Percentiles rank a stretch among this genome's conserved stretches.
phyloP scores from a whole-genome alignment of 2,329 filamentous ascomycete genomes.

The Aureobasidium sp. region DNA sequence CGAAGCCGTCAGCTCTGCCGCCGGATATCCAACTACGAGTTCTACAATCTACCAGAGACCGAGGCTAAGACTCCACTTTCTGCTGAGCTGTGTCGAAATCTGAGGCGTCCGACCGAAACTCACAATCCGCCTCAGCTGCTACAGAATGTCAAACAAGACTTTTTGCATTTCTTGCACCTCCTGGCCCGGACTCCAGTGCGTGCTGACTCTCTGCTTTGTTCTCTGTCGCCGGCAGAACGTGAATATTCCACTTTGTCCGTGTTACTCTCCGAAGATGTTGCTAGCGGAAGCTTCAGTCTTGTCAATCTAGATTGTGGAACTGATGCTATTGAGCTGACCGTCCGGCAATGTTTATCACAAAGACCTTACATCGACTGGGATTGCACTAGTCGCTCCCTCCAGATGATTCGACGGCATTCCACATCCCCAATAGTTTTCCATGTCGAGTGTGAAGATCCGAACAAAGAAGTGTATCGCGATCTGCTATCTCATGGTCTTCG shows the following conservation, averaged over 20 bases:
- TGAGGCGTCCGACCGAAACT: not conserved
- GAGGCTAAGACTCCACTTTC: not conserved
- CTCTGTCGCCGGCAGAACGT: not conserved
- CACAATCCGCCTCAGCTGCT: not conserved
- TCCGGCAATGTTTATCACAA: not conserved
- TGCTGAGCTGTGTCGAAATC: not conserved
- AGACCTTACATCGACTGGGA: not conserved
- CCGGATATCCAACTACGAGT: slow-evolving; percentile 64
- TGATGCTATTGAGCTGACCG: not conserved
- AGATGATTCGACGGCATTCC: not conserved
- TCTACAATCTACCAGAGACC: slow-evolving; percentile 61
- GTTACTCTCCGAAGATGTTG: not conserved
- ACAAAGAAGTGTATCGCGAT: not conserved
- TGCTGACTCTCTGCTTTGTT: not conserved
- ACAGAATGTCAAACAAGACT: slow-evolving; percentile 5
- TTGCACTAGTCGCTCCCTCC: not conserved
- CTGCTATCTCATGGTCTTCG: not conserved
- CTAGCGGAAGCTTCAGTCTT: not conserved
- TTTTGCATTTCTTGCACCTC: not conserved
- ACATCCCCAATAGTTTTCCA: not conserved
- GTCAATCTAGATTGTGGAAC: not conserved
- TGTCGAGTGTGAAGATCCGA: not conserved
- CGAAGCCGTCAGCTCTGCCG: slow-evolving; percentile 53
- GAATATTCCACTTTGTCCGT: not conserved
- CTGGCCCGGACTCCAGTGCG: not conserved